Conservation (phyloP, 305 asterid genomes). For the Rubia peregrina region DNA sequence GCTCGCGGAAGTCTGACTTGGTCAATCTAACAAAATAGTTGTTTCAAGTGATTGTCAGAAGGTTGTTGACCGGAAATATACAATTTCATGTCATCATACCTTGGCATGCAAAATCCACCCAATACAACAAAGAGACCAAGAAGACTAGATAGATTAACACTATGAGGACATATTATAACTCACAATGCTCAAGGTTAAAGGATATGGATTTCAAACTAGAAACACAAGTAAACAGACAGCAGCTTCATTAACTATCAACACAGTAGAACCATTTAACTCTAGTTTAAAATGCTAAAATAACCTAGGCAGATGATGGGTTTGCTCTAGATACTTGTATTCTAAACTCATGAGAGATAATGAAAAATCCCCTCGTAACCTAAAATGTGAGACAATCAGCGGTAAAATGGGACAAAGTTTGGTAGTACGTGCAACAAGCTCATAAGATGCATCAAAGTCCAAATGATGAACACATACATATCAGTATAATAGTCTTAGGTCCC, state of each 20-base stretch:
- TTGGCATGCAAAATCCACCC: not conserved
- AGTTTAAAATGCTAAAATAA: not conserved
- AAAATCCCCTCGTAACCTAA: too few species aligned
- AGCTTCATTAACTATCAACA: not conserved
- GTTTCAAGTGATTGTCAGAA: not conserved
- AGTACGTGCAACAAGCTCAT: not conserved
- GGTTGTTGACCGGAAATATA: not conserved
- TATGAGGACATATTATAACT: not conserved
- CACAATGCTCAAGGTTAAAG: not conserved
- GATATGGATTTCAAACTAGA: slow-evolving; percentile 3
- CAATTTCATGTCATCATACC: not conserved
- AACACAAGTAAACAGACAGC: not conserved
- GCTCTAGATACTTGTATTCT: not conserved
- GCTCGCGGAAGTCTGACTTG: slow-evolving; percentile 85
- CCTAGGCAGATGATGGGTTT: not conserved
- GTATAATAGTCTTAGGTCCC: not conserved
- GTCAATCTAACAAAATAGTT: slow-evolving; percentile 42
- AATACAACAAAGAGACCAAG: not conserved
- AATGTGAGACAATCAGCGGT: not conserved
- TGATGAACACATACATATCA: not conserved
- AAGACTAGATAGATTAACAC: not conserved
- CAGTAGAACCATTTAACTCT: not conserved
- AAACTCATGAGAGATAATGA: too few species aligned
- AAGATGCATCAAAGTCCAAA: not conserved
- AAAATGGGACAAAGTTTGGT: not conserved